Percentiles rank a stretch among this genome's conserved stretches.
These are phyloP conservation scores for Elsinoe fawcettii DNA, from an alignment of 2,329 filamentous ascomycete species.

Conservation along the genomic window DNA sequence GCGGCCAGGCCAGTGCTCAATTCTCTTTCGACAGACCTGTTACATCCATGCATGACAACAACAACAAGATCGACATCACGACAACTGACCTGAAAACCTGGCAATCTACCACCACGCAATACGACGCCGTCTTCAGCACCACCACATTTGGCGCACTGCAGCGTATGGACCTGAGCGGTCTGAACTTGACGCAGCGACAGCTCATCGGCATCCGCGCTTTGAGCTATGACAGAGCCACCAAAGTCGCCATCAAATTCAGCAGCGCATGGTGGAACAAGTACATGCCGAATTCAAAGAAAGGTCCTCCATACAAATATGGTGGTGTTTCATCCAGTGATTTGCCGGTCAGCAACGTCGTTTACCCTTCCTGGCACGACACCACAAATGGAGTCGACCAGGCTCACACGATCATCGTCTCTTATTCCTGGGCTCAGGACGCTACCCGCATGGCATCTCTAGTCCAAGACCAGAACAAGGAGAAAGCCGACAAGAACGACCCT, in stretches of 20 bases:
- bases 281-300: not conserved
- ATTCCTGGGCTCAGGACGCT: constrained; percentile 13
- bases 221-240: constrained; percentile 3
- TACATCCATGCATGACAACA: not conserved
- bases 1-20: not conserved
- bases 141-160: constrained; percentile 3
- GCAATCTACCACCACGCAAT: not conserved
- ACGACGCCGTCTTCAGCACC: constrained; percentile 7
- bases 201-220: constrained; percentile 5
- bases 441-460: constrained; percentile 10
- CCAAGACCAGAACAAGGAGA: not conserved
- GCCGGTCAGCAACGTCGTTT: constrained; percentile 5
- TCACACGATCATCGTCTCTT: constrained; percentile 8
- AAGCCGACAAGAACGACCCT: not conserved
- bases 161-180: constrained; percentile 8
- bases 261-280: not conserved
- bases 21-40: not conserved
- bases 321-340: constrained; percentile 1
- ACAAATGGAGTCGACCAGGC: not conserved
- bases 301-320: not conserved
- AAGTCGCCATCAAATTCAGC: constrained; percentile 13
- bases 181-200: not conserved
- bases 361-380: not conserved
- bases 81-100: not conserved
- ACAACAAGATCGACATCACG: not conserved